Evolutionary conservation across 129 eudicot species (phyloP).

Genomic region (Mikania micrantha): DNA sequence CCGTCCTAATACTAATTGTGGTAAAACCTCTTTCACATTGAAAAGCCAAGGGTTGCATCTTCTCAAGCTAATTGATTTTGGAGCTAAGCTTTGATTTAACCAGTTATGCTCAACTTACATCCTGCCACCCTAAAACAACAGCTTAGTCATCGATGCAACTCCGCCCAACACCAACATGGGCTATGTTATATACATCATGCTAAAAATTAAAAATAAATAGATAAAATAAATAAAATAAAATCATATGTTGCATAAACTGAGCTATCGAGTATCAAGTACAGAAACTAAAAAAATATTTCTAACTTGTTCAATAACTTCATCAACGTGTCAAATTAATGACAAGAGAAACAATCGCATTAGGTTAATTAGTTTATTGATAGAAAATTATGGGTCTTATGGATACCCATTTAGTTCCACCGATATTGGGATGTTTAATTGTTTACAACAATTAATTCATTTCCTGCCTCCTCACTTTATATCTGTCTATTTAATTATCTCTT

Average conservation of each 20-base stretch:
- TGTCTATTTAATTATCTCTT: background rate
- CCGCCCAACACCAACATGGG: conserved; percentile 1
- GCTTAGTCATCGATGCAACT: background rate
- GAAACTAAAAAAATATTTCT: too few species aligned
- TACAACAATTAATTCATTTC: background rate
- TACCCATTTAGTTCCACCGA: background rate
- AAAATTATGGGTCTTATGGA: too few species aligned
- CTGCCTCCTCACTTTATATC: background rate
- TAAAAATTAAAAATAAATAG: background rate
- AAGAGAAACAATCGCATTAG: too few species aligned
- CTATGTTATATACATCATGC: background rate
- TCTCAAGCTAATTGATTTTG: too few species aligned
- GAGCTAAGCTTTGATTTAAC: background rate
- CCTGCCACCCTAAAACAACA: background rate
- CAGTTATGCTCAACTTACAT: background rate
- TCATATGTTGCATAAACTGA: background rate
- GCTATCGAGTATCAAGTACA: too few species aligned
- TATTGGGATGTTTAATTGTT: background rate
- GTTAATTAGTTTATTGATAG: too few species aligned
- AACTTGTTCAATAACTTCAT: background rate
- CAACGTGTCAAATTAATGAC: background rate
- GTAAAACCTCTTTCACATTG: too few species aligned
- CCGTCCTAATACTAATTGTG: too few species aligned
- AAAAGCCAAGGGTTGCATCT: too few species aligned
- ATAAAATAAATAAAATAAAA: background rate